Percentiles rank a stretch among this genome's conserved stretches.
phyloP scores from a whole-genome alignment of 148 eudicot genomes.

The Vaccinium vitisidaea region DNA sequence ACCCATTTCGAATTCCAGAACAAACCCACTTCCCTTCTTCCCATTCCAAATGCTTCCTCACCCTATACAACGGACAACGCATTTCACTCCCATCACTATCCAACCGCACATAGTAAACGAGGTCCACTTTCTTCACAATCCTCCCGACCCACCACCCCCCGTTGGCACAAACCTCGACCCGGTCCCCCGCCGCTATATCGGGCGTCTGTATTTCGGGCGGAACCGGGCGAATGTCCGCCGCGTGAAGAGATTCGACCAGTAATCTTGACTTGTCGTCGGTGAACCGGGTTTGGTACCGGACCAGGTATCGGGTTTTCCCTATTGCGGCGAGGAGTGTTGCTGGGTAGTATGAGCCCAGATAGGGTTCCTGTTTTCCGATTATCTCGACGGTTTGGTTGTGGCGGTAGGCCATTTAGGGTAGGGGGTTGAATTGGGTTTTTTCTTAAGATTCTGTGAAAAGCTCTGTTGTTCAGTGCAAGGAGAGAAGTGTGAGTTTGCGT shows the following conservation, averaged over 20 bases:
- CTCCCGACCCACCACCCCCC: slow-evolving; percentile 11
- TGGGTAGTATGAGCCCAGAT: not conserved
- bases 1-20: slow-evolving; percentile 7
- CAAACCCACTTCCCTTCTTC: slow-evolving; percentile 11
- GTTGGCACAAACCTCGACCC: slow-evolving; percentile 1
- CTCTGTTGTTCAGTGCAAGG: not conserved
- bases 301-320: slow-evolving; percentile 9
- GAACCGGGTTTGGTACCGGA: slow-evolving; percentile 12
- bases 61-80: slow-evolving; percentile 1
- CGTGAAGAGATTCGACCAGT: not conserved
- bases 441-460: not conserved
- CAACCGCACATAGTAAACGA: not conserved
- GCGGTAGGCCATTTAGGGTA: not conserved
- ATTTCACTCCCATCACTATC: slow-evolving; percentile 2
- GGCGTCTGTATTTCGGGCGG: not conserved
- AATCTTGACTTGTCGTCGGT: not conserved
- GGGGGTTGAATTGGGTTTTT: not conserved
- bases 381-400: slow-evolving; percentile 7
- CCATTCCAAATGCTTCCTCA: slow-evolving; percentile 9
- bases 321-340: slow-evolving; percentile 17
- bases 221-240: not conserved
- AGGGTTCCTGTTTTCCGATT: not conserved
- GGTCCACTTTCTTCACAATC: not conserved
- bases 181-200: not conserved
- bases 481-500: no score